These are phyloP conservation scores for Aspergillus sp. DNA, from an alignment of 2,329 filamentous ascomycete genomes.

Conservation along the genomic window DNA sequence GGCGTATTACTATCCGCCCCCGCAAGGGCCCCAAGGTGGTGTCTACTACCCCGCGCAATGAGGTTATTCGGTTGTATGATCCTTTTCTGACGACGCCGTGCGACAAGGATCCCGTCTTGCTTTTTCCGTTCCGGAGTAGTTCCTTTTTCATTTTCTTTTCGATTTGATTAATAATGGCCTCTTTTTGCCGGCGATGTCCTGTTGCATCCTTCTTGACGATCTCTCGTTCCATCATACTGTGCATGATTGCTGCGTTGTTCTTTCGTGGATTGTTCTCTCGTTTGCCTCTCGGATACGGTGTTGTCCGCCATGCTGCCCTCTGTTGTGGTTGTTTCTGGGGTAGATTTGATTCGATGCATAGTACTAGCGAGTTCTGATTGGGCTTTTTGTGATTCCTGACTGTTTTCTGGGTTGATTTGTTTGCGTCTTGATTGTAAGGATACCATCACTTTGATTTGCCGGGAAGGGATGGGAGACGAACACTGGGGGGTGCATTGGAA, in stretches of 20 bases:
- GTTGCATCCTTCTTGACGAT: neutral
- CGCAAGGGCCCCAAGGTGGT: constrained; percentile 49
- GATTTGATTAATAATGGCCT: neutral
- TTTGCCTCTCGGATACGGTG: constrained; percentile 15
- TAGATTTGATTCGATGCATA: constrained; percentile 25
- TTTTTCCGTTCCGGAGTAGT: neutral
- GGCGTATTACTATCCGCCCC: constrained; percentile 50
- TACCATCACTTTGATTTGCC: constrained; percentile 6
- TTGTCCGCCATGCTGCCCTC: constrained; percentile 14
- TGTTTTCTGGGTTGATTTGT: constrained; percentile 9
- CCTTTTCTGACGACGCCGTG: constrained; percentile 1
- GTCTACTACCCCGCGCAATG: constrained; percentile 58
- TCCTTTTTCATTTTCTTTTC: neutral
- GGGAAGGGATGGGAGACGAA: neutral
- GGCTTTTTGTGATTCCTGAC: constrained; percentile 6
- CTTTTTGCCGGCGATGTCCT: neutral
- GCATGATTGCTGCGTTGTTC: constrained; percentile 5
- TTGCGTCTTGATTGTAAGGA: constrained; percentile 7
- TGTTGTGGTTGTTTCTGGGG: constrained; percentile 13
- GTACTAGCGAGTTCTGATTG: constrained; percentile 21
- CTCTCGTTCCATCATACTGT: neutral
- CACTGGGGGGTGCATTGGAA: no score
- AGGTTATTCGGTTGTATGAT: constrained; percentile 5
- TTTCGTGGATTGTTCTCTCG: neutral
- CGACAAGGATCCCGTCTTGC: neutral